Evolutionary conservation across 106 monocot genomes (phyloP).

Genomic region (Vanilla planifolia): DNA sequence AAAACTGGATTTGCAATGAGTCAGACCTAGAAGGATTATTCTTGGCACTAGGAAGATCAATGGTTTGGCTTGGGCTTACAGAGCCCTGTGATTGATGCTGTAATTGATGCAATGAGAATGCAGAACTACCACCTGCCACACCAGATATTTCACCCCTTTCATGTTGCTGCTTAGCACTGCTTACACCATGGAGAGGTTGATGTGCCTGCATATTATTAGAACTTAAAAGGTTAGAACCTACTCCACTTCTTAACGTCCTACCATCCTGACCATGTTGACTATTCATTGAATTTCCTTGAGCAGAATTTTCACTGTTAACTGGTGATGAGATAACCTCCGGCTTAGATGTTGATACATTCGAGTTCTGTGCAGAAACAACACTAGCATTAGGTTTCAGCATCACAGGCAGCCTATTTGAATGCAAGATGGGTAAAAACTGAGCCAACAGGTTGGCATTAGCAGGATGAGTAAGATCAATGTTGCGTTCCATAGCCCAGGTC

Average conservation of each 20-base stretch:
- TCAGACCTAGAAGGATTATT: constrained; percentile 26
- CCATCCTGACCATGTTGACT: constrained; percentile 35
- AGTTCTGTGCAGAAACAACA: constrained; percentile 11
- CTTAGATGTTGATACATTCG: constrained; percentile 32
- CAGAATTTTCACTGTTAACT: constrained; percentile 54
- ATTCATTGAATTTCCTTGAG: constrained; percentile 33
- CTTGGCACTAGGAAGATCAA: constrained; percentile 31
- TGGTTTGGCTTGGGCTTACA: constrained; percentile 22
- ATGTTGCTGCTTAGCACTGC: constrained; percentile 30
- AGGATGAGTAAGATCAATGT: constrained; percentile 74
- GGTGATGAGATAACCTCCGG: constrained; percentile 41
- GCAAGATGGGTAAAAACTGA: constrained; percentile 72
- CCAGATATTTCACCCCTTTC: constrained; percentile 30
- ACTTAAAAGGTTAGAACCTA: constrained; percentile 10
- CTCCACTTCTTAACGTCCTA: constrained; percentile 23
- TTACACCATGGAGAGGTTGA: constrained; percentile 27
- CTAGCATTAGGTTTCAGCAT: constrained; percentile 48
- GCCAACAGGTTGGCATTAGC: constrained; percentile 58
- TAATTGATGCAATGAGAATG: constrained; percentile 23
- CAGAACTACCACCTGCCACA: constrained; percentile 18
- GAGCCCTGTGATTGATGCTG: constrained; percentile 43
- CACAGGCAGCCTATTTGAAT: constrained; percentile 38
- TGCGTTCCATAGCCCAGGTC: constrained; percentile 80
- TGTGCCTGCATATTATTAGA: constrained; percentile 35
- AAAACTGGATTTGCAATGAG: constrained; percentile 32